Evolutionary conservation across 768 basidiomycete species (phyloP).

Genomic region (Aureoboletus auriporus): DNA sequence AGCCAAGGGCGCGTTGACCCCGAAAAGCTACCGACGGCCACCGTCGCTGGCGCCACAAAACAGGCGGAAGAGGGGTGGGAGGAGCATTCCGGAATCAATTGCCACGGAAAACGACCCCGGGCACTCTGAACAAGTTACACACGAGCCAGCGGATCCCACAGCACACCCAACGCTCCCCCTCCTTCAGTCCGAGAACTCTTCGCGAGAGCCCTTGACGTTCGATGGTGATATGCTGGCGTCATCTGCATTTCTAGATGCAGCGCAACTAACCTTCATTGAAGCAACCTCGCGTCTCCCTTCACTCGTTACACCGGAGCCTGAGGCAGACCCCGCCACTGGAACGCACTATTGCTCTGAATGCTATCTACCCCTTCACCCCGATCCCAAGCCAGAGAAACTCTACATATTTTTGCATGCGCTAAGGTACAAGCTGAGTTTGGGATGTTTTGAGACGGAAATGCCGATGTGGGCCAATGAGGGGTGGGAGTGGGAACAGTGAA

Average conservation of each 20-base stretch:
- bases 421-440: slow-evolving; percentile 76
- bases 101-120: slow-evolving; percentile 1
- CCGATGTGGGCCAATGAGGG: slow-evolving; percentile 84
- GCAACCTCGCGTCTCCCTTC: slow-evolving; percentile 36
- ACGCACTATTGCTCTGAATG: slow-evolving; percentile 82
- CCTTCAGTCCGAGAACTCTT: background rate
- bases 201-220: background rate
- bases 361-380: slow-evolving; percentile 88
- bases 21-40: slow-evolving; percentile 22
- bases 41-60: slow-evolving; percentile 58
- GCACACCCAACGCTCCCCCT: background rate
- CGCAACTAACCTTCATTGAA: slow-evolving; percentile 44
- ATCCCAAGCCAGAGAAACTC: slow-evolving; percentile 86
- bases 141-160: background rate
- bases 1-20: slow-evolving; percentile 56
- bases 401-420: slow-evolving; percentile 96
- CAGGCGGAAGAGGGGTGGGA: slow-evolving; percentile 54
- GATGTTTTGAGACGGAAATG: slow-evolving; percentile 81
- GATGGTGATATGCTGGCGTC: background rate
- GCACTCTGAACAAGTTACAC: background rate
- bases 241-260: background rate
- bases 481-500: slow-evolving; percentile 55
- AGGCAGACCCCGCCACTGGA: slow-evolving; percentile 38
- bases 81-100: slow-evolving; percentile 8
- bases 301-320: slow-evolving; percentile 18